A percentile compares a stretch with the other conserved stretches of the same genome.
These are phyloP conservation scores for Phyllosticta paracitricarpa DNA, from an alignment of 2,329 filamentous ascomycete genomes.

Conservation along the genomic window DNA sequence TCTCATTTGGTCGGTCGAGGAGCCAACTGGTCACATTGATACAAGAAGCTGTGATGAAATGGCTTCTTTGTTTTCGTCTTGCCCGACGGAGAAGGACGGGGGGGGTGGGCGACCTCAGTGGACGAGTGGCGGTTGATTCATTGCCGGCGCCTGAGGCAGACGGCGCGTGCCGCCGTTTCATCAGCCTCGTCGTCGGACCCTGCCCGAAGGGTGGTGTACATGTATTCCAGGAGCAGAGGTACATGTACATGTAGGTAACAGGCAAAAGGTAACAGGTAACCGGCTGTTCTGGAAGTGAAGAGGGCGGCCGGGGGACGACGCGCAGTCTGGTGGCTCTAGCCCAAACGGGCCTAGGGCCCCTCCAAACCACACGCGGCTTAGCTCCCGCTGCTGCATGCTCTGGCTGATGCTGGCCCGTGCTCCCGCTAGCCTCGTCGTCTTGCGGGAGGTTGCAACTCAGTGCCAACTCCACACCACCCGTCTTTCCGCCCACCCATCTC, in stretches of 20 bases:
- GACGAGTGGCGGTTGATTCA: neutral
- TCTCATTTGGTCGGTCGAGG: neutral
- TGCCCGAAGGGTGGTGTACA: too few species aligned
- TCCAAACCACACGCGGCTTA: neutral
- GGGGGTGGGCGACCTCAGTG: too few species aligned
- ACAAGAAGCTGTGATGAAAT: neutral
- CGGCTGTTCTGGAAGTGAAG: neutral
- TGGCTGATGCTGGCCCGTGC: neutral
- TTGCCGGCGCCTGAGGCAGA: neutral
- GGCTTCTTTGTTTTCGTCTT: neutral
- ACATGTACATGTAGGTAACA: too few species aligned
- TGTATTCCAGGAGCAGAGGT: too few species aligned
- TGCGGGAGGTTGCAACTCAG: neutral
- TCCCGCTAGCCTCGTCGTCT: neutral
- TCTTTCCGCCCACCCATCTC: constrained; percentile 1
- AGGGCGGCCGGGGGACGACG: neutral
- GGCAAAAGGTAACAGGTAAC: neutral
- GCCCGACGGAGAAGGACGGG: neutral
- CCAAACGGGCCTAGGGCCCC: neutral
- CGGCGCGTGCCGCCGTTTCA: neutral
- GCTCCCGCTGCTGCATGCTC: neutral
- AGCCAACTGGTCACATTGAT: neutral
- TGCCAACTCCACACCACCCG: constrained; percentile 4
- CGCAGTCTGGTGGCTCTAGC: neutral
- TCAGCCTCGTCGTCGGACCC: neutral